phyloP scores from a whole-genome alignment of 1,284 basidiomycete genomes.

The Leccinum subrobustum region DNA sequence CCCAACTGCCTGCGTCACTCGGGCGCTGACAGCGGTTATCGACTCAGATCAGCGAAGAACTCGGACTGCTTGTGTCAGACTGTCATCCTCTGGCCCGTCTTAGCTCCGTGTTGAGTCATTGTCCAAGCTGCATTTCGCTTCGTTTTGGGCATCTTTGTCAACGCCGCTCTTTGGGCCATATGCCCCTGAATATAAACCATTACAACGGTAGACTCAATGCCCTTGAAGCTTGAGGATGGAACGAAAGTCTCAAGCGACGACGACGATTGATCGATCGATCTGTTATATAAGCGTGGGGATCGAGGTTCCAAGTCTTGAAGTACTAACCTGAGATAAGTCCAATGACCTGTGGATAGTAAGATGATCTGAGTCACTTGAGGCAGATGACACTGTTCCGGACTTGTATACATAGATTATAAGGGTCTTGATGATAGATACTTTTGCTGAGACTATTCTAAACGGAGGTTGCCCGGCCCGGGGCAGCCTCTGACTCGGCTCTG shows the following conservation, averaged over 20 bases:
- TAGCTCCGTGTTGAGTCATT: background rate
- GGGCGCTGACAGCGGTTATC: background rate
- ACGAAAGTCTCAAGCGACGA: too few relatives aligned
- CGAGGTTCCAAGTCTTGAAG: too few relatives aligned
- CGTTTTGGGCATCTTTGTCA: background rate
- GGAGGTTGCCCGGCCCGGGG: background rate
- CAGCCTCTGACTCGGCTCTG: background rate
- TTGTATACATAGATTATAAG: background rate
- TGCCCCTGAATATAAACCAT: background rate
- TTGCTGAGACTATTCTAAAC: background rate
- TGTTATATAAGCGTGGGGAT: too few relatives aligned
- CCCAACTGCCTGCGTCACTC: background rate
- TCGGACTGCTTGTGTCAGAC: background rate
- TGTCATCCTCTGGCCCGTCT: background rate
- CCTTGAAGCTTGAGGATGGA: too few relatives aligned
- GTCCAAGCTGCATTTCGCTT: background rate
- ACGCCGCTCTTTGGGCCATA: background rate
- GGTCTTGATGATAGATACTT: background rate
- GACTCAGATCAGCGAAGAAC: background rate
- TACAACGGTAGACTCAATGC: background rate
- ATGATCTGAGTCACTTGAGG: background rate
- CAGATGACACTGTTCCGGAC: background rate
- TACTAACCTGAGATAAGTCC: too few relatives aligned
- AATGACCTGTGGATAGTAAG: too few relatives aligned
- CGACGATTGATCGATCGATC: too few relatives aligned